Base-by-base conservation (phyloP, 2,329 filamentous ascomycete genomes). In the Aspergillus sergii region DNA sequence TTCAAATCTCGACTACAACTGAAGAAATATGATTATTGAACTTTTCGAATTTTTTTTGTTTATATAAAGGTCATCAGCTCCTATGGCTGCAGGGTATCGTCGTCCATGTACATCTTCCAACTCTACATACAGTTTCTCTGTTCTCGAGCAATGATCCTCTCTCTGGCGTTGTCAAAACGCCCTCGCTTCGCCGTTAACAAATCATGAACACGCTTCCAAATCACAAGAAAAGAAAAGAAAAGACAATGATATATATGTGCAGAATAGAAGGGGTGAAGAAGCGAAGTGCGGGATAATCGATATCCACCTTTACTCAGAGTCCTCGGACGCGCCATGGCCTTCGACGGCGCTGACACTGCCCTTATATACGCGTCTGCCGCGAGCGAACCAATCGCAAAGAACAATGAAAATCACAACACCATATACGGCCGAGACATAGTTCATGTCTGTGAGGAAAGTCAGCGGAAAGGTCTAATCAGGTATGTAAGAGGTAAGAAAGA, bases 341-440 rank as follows among this genome's bases (percentile, higher is more conserved):
- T 62, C 64, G 12, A 64, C 56, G 50, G 61, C 62, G 43, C 63
- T 66, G 19, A 28, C 26, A 34, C 60, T 63, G 3, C 65, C 66
- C 53, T 76, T 72, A 61, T 76, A 78, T 8, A 71, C 67, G 12
- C 62, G 66, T 46, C 68, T 68, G 4, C 74, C 78, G 4, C 76
- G 68, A 28, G 67, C 34, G 59, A 77, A 73, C 78, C 78, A 80
- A 60, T 79, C 77, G 14, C 68, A 59, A 2, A 73, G 59, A 46
- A 78, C 74, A 51, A 80, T 72, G 32, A 74, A 59, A 3, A 79
- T 68, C 14, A 80, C 66, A n/a, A 71, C 68, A 21, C 59, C 68
- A 41, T 73, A 73, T 32, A 81, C 78, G 16, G 72, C 78, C 19
- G 73, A 78, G 11, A 80, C 76, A 65, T 81, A 80, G 60, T 81